Evolutionary conservation across 202 grass and related monocot genomes (phyloP).

Genomic region (Carex sylvatica): DNA sequence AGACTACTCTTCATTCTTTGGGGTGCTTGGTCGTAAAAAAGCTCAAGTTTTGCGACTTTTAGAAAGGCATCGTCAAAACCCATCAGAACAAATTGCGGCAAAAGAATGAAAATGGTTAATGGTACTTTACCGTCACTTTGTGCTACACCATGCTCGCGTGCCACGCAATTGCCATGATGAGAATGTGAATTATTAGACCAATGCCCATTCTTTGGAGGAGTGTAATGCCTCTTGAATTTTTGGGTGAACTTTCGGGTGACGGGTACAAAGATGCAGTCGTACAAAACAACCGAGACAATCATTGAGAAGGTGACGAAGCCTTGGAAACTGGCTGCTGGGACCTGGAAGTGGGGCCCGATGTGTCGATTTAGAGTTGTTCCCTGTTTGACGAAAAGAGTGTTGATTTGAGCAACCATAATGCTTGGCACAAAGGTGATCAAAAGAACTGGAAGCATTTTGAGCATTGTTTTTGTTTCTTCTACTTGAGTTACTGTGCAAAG

Average conservation of each 20-base stretch:
- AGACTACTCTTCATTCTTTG: conserved; percentile 98
- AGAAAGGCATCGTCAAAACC: conserved; percentile 88
- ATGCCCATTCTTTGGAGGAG: conserved; percentile 80
- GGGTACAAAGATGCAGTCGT: conserved; percentile 71
- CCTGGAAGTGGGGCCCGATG: conserved; percentile 49
- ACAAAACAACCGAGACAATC: conserved; percentile 69
- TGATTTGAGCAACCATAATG: conserved; percentile 63
- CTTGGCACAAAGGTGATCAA: conserved; percentile 59
- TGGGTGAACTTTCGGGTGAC: conserved; percentile 48
- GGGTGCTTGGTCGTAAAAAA: conserved; percentile 97
- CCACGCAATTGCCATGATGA: conserved; percentile 78
- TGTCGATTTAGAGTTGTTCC: conserved; percentile 74
- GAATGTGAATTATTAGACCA: conserved; percentile 71
- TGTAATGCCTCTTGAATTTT: conserved; percentile 79
- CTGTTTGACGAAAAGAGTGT: conserved; percentile 93
- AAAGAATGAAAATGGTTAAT: conserved; percentile 74
- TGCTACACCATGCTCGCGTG: conserved; percentile 42
- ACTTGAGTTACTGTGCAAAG: conserved; percentile 87
- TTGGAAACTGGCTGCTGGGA: conserved; percentile 71
- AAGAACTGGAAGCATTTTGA: conserved; percentile 83
- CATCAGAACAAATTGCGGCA: conserved; percentile 93
- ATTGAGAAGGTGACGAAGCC: conserved; percentile 82
- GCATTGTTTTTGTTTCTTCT: conserved; percentile 88
- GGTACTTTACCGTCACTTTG: conserved; percentile 53
- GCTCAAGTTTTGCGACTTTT: conserved; percentile 87